These are phyloP conservation scores for Cicer arietinum DNA, from an alignment of 306 rosid genomes.

Conservation along the genomic window DNA sequence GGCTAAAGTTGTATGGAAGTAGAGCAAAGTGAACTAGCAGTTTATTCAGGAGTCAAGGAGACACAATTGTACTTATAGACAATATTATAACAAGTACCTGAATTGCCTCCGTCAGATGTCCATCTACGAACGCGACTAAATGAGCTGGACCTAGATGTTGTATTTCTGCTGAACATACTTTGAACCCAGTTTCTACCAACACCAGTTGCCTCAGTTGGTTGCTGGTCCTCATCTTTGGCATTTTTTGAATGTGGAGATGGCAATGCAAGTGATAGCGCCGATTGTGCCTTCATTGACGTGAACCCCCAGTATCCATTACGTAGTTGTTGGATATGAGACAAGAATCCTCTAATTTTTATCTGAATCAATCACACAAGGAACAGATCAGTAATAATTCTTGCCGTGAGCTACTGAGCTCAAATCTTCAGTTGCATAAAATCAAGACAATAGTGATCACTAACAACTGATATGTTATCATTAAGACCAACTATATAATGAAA, in stretches of 20 bases:
- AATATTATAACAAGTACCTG: slow-evolving; percentile 54
- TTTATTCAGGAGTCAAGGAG: slow-evolving; percentile 30
- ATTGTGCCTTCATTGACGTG: slow-evolving; percentile 70
- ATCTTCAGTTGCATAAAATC: slow-evolving; percentile 36
- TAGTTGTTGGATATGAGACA: slow-evolving; percentile 85
- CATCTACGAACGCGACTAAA: slow-evolving; percentile 84
- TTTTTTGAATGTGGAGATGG: slow-evolving; percentile 86
- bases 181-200: slow-evolving; percentile 97
- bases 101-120: slow-evolving; percentile 79
- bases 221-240: slow-evolving; percentile 76
- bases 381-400: slow-evolving; percentile 37
- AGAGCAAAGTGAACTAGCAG: slow-evolving; percentile 26
- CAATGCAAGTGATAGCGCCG: slow-evolving; percentile 68
- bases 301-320: slow-evolving; percentile 87
- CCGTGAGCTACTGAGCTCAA: slow-evolving; percentile 33
- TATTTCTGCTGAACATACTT: slow-evolving; percentile 92
- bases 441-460: slow-evolving; percentile 5
- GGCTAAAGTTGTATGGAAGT: slow-evolving; percentile 46
- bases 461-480: slow-evolving; percentile 9
- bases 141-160: slow-evolving; percentile 76
- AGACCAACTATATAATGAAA: slow-evolving; percentile 18
- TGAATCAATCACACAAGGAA: slow-evolving; percentile 52
- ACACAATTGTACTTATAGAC: slow-evolving; percentile 10
- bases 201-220: slow-evolving; percentile 88
- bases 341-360: slow-evolving; percentile 94